phyloP scores from a whole-genome alignment of 345 rosid species.

The Camelina laxa region DNA sequence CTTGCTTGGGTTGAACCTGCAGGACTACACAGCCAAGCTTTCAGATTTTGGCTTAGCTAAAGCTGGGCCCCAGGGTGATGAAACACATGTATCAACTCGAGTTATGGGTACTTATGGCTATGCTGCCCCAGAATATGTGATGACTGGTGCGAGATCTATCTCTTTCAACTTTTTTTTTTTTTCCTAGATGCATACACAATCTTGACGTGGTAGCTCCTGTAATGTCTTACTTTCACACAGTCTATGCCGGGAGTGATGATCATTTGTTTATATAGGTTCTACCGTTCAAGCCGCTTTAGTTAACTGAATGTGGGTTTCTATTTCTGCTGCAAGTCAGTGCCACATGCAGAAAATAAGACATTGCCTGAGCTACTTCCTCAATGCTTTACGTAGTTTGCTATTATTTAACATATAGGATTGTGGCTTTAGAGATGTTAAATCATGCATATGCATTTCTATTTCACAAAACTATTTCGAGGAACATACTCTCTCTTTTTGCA shows the following conservation, averaged over 20 bases:
- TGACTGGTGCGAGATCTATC: constrained; percentile 65
- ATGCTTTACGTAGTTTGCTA: constrained; percentile 18
- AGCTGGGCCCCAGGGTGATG: constrained; percentile 98
- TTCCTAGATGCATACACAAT: constrained; percentile 19
- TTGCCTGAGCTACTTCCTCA: constrained; percentile 14
- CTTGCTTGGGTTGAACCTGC: constrained; percentile 41
- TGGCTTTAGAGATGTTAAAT: constrained; percentile 11
- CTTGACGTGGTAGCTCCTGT: neutral
- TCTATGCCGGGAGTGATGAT: neutral
- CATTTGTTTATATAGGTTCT: constrained; percentile 4
- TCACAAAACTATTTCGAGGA: constrained; percentile 1
- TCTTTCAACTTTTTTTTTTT: neutral
- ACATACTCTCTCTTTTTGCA: constrained; percentile 1
- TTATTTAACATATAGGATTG: neutral
- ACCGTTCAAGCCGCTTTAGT: constrained; percentile 11
- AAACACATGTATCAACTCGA: constrained; percentile 94
- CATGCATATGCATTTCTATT: constrained; percentile 1
- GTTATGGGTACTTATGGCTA: constrained; percentile 99
- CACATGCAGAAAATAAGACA: neutral
- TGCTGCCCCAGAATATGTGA: constrained; percentile 96
- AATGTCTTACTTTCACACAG: constrained; percentile 8
- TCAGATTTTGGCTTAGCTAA: constrained; percentile 98
- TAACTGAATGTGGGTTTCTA: constrained; percentile 5
- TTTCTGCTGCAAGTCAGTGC: constrained; percentile 9
- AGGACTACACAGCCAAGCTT: constrained; percentile 97